Base-by-base conservation (phyloP, 495 filamentous ascomycete genomes). In the Hyaloscypha bicolor region DNA sequence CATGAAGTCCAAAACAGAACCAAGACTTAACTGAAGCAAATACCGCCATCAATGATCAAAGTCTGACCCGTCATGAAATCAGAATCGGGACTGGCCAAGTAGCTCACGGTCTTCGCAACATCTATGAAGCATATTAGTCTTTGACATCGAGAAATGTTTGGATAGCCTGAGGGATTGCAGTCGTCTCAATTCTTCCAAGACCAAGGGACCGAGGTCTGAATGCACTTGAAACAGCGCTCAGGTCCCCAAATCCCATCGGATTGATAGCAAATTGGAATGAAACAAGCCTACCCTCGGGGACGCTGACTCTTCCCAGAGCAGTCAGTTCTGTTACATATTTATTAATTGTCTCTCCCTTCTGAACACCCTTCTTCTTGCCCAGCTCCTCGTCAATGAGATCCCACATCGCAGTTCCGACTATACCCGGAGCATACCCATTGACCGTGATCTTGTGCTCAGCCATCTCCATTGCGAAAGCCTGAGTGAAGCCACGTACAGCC, bases 51-150 rank as follows among this genome's bases (percentile, higher is more conserved):
- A 14, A 90, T 80, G 14, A 90, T 62, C 62, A 84, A 76, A 16
- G 86, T 89, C 77, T 90, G 86, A 0, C 87, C 87, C 0, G 87
- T 90, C 62, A 89, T 76, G 69, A 84, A 88, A 62, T 88, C 82
- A 58, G 80, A 82, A 66, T 86, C 84, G 6, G 69, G 72, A 12
- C 83, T 79, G 2, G 81, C 83, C 69, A 90, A 66, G 66, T 84
- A 90, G 39, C 80, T 79, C 12, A 89, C 87, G 66, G 84, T 57
- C 58, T 82, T 83, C 0, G 82, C 79, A 25, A 89, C 85, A 72
- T 89, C 25, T 25, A 25, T 25, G 25, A 1, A 25, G 25, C 25
- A 25, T 25, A 25, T 25, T 25, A 25, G 25, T 25, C 25, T 25
- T 25, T 25, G 25, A 25, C 1, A 25, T 25, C 25, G 25, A 25